Base-by-base conservation (phyloP, 345 rosid species). In the Rubroshorea leprosula region DNA sequence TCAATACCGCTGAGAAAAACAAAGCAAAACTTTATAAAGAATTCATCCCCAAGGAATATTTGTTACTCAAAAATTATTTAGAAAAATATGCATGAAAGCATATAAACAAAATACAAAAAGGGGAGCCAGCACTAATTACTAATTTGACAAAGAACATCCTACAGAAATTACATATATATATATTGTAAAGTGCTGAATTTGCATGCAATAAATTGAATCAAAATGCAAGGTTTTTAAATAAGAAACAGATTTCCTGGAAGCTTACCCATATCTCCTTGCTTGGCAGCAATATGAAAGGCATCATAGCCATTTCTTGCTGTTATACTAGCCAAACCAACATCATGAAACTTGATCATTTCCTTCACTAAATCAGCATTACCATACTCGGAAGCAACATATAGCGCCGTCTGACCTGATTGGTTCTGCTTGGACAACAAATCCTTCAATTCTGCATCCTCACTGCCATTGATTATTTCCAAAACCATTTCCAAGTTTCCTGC, bases 221-320 rank as follows among this genome's bases (percentile, higher is more conserved):
- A 50, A 27, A 29, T 31, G 22, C 21, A 51, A 69, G 38, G 21
- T 23, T 14, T 7, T 6, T 4, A 2, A 23, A 54, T 43, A 70
- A 35, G 12, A 35, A 35, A n/a, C n/a, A n/a, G n/a, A n/a, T n/a
- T 35, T 2, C 41, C 12, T 13, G 12, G 41, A 13, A 60, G 49
- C 81, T 67, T 66, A 89, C 98, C 78, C 54, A 89, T 71, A 51
- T 83, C 18, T 24, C 96, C 98, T 68, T 81, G 86, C 81, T 84
- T 88, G 41, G 96, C 90, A 69, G 96, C 98, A 58, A 86, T 68
- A 53, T 89, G 96, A 63, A 89, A 89, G 16, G 98, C 89, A 65
- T 92, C 98, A 51, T 66, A 86, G 15, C 96, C 90, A 52, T 89
- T 89, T 64, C 76, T 80, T 5, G 98, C 95, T 70, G 77, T 89